Evolutionary conservation across 441 rosid genomes (phyloP).

Genomic region (Biscutella laevigata): DNA sequence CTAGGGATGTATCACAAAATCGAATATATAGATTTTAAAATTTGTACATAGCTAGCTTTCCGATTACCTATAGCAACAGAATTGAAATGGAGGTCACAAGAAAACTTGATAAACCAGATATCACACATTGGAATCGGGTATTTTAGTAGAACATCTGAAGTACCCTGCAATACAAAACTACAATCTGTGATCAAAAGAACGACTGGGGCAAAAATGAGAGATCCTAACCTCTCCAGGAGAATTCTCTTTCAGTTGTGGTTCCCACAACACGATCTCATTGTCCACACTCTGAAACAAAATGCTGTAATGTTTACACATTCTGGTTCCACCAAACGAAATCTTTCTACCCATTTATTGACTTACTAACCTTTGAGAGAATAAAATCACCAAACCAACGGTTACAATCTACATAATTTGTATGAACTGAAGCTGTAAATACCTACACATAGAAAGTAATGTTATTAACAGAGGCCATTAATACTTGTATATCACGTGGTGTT

Average conservation of each 20-base stretch:
- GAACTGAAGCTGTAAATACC: conserved; percentile 91
- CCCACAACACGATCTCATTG: conserved; percentile 92
- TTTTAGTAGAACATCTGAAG: conserved; percentile 75
- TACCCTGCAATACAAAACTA: conserved; percentile 43
- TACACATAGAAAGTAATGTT: conserved; percentile 25
- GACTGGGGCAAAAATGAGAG: background rate
- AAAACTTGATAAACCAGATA: conserved; percentile 97
- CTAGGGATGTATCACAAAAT: background rate
- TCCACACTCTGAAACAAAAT: conserved; percentile 68
- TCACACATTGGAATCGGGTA: conserved; percentile 92
- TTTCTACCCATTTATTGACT: too few relatives aligned
- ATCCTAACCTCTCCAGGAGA: conserved; percentile 90
- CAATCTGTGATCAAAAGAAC: conserved; percentile 5
- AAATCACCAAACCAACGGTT: conserved; percentile 95
- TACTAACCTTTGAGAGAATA: conserved; percentile 73
- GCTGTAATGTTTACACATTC: background rate
- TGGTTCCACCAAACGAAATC: background rate
- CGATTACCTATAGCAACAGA: conserved; percentile 71
- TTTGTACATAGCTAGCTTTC: background rate
- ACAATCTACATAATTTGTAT: conserved; percentile 87
- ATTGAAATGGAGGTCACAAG: conserved; percentile 73
- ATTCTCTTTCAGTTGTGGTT: conserved; percentile 88
- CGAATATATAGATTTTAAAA: background rate
- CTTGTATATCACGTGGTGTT: background rate
- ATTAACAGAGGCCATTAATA: background rate